A percentile compares a stretch with the other conserved stretches of the same genome.
phyloP scores from a whole-genome alignment of 768 basidiomycete species.

The Mycena albidolilacea region DNA sequence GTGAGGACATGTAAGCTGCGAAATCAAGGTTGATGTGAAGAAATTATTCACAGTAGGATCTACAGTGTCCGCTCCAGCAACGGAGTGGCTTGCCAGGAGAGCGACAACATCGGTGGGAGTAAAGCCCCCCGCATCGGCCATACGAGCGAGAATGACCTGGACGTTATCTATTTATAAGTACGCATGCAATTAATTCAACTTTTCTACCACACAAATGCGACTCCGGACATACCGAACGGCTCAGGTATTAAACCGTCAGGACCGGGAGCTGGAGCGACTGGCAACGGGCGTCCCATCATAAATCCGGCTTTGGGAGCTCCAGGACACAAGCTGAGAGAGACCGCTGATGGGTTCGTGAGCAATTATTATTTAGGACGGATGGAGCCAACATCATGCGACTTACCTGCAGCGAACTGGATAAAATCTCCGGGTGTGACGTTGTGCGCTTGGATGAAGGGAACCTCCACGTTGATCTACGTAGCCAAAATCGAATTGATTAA shows the following conservation, averaged over 20 bases:
- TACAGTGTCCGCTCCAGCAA: conserved; percentile 45
- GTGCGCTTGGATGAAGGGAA: conserved; percentile 41
- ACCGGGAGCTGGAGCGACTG: not conserved
- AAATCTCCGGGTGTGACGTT: conserved; percentile 49
- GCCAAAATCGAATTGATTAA: no score
- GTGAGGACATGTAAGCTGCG: conserved; percentile 24
- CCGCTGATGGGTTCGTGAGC: not conserved
- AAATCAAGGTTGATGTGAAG: conserved; percentile 23
- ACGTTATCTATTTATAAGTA: conserved; percentile 16
- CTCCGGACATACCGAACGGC: not conserved
- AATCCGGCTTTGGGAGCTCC: conserved; percentile 24
- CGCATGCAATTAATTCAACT: not conserved
- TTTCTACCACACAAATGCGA: not conserved
- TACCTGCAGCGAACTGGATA: conserved; percentile 48
- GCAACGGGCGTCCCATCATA: not conserved
- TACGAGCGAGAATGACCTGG: conserved; percentile 37
- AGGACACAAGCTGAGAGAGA: conserved; percentile 45
- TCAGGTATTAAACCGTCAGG: not conserved
- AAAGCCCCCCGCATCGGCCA: conserved; percentile 42
- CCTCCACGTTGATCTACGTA: conserved; percentile 37
- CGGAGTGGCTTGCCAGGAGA: conserved; percentile 41
- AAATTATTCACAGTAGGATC: conserved; percentile 41
- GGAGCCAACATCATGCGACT: not conserved
- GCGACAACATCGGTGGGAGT: conserved; percentile 42
- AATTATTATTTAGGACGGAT: not conserved